These are phyloP conservation scores for Saposhnikovia divaricata DNA, from an alignment of 129 eudicot species.

Conservation along the genomic window DNA sequence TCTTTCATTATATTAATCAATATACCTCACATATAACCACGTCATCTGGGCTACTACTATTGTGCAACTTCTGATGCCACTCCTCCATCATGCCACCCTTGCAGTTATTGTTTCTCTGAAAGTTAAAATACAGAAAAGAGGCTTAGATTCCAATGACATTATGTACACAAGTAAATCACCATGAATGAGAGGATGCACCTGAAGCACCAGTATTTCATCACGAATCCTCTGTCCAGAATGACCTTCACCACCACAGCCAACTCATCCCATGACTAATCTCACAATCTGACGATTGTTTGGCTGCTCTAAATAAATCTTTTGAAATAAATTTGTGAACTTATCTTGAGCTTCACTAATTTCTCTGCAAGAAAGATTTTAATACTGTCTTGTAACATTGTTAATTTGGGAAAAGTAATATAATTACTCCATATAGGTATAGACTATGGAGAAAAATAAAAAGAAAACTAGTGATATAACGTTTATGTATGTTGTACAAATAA, in stretches of 20 bases:
- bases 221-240: slow-evolving; percentile 47
- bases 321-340: slow-evolving; percentile 41
- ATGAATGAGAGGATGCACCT: slow-evolving; percentile 23
- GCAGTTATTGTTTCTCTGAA: slow-evolving; percentile 41
- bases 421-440: not conserved
- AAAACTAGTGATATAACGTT: too few relatives aligned
- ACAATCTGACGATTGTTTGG: slow-evolving; percentile 37
- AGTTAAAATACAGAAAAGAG: not conserved
- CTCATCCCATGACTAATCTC: slow-evolving; percentile 41
- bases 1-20: slow-evolving; percentile 4
- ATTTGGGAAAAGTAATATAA: not conserved
- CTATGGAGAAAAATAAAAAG: too few relatives aligned
- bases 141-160: not conserved
- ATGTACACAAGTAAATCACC: not conserved
- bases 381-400: not conserved
- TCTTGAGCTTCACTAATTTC: slow-evolving; percentile 54
- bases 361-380: slow-evolving; percentile 26
- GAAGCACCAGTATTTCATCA: slow-evolving; percentile 44
- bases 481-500: too few relatives aligned
- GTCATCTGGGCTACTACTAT: slow-evolving; percentile 53
- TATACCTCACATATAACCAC: slow-evolving; percentile 44
- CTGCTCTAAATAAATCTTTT: slow-evolving; percentile 32
- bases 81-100: slow-evolving; percentile 56
- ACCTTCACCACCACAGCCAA: slow-evolving; percentile 51
- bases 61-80: slow-evolving; percentile 52